phyloP scores from a whole-genome alignment of 2,329 filamentous ascomycete genomes.

The Scedosporium apiospermum region DNA sequence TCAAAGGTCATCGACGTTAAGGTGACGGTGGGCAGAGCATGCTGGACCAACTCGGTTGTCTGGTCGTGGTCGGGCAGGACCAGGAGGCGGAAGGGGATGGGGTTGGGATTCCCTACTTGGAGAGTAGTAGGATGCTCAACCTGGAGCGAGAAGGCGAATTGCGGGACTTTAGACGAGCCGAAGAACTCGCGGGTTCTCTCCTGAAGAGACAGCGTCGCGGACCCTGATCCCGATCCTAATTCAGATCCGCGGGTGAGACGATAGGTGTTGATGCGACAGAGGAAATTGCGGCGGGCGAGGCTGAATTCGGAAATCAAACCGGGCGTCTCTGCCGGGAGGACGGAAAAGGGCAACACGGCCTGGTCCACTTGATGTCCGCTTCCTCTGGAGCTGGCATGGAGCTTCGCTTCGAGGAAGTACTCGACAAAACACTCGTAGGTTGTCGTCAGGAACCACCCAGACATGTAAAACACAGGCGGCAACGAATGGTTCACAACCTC shows the following conservation, averaged over 20 bases:
- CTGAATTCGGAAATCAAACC: constrained; percentile 13
- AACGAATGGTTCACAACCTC: constrained; percentile 10
- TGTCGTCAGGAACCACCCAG: background rate
- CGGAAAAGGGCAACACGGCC: constrained; percentile 15
- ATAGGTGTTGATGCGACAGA: constrained; percentile 10
- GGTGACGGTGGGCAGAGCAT: constrained; percentile 9
- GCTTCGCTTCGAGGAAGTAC: constrained; percentile 22
- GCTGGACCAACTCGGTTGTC: constrained; percentile 11
- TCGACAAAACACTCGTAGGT: constrained; percentile 21
- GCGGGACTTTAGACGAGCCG: constrained; percentile 21
- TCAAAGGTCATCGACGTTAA: constrained; percentile 11
- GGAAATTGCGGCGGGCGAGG: background rate
- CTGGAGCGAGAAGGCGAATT: constrained; percentile 16
- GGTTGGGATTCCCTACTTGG: constrained; percentile 17
- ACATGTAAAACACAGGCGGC: constrained; percentile 7
- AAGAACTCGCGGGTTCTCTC: constrained; percentile 24
- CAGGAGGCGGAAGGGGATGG: constrained; percentile 14
- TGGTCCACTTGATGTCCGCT: background rate
- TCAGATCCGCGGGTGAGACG: constrained; percentile 19
- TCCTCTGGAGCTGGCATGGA: constrained; percentile 10
- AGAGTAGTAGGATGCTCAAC: constrained; percentile 18
- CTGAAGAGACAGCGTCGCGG: constrained; percentile 19
- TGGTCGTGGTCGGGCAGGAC: constrained; percentile 9
- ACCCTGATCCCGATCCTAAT: constrained; percentile 10
- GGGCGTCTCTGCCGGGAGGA: constrained; percentile 7